Evolutionary conservation across 1,139 yeast genomes (phyloP).

Genomic region (Hemisphaericaspora xylofermentans): DNA sequence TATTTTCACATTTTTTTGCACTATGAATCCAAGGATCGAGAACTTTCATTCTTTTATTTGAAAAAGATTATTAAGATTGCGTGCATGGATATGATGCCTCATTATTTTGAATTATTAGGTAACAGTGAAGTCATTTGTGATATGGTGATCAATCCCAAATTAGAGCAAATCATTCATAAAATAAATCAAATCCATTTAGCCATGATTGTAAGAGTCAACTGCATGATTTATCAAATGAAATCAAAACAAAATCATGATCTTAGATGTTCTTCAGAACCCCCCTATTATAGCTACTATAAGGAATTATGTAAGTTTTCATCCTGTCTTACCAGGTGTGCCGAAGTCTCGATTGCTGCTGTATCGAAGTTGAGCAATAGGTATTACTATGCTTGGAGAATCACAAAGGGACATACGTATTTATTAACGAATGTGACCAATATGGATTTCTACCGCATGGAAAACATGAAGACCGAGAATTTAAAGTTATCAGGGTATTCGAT

Average conservation of each 20-base stretch:
- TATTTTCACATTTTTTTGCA: conserved; percentile 41
- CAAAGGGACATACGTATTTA: conserved; percentile 40
- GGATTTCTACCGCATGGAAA: conserved; percentile 30
- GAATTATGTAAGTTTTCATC: conserved; percentile 30
- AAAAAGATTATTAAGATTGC: conserved; percentile 34
- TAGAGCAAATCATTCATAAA: conserved; percentile 41
- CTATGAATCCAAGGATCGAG: conserved; percentile 31
- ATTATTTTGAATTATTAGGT: conserved; percentile 34
- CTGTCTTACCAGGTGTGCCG: conserved; percentile 34
- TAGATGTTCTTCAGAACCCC: conserved; percentile 17
- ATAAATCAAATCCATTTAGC: conserved; percentile 35
- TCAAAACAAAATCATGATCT: conserved; percentile 18
- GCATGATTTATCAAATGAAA: conserved; percentile 19
- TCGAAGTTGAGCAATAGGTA: conserved; percentile 42
- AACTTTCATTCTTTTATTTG: conserved; percentile 34
- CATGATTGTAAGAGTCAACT: conserved; percentile 30
- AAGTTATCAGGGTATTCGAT: conserved; percentile 16
- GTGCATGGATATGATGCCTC: conserved; percentile 39
- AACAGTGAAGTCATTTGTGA: conserved; percentile 36
- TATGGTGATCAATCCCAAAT: conserved; percentile 40
- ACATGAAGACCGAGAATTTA: conserved; percentile 13
- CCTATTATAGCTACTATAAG: conserved; percentile 21
- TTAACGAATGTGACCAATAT: conserved; percentile 27
- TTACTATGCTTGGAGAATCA: conserved; percentile 53
- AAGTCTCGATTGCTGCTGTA: conserved; percentile 36